phyloP scores from a whole-genome alignment of 192 early-diverging fungal genomes.

The Podila epigama region DNA sequence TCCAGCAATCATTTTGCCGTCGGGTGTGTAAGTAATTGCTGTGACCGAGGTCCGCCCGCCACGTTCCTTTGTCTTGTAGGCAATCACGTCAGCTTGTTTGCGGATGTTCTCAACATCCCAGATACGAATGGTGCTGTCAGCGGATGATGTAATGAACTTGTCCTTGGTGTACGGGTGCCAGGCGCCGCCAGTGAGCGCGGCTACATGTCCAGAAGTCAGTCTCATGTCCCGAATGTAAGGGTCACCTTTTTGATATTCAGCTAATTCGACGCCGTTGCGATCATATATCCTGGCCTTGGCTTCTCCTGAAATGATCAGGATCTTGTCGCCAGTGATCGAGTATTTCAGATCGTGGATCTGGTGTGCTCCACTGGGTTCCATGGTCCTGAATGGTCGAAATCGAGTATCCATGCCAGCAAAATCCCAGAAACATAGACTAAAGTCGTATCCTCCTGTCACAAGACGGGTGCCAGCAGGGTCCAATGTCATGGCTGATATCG shows the following conservation, averaged over 20 bases:
- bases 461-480: conserved; percentile 85
- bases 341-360: conserved; percentile 85
- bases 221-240: conserved; percentile 92
- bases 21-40: conserved; percentile 70
- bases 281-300: conserved; percentile 80
- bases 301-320: conserved; percentile 82
- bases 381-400: conserved; percentile 77
- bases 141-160: conserved; percentile 78
- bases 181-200: conserved; percentile 73
- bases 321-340: conserved; percentile 73
- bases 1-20: conserved; percentile 75
- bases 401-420: conserved; percentile 87
- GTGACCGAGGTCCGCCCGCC: conserved; percentile 77
- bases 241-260: conserved; percentile 88
- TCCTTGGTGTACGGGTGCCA: conserved; percentile 80
- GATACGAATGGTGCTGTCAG: conserved; percentile 83
- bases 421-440: conserved; percentile 89
- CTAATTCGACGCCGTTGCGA: conserved; percentile 75
- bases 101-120: conserved; percentile 83
- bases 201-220: conserved; percentile 77
- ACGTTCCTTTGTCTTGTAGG: conserved; percentile 73
- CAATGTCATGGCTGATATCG: conserved; percentile 80
- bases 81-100: conserved; percentile 79
- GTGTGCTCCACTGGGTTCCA: conserved; percentile 83
- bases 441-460: conserved; percentile 82